Conservation (phyloP, 768 basidiomycete genomes). For the Pleurotus platypus region DNA sequence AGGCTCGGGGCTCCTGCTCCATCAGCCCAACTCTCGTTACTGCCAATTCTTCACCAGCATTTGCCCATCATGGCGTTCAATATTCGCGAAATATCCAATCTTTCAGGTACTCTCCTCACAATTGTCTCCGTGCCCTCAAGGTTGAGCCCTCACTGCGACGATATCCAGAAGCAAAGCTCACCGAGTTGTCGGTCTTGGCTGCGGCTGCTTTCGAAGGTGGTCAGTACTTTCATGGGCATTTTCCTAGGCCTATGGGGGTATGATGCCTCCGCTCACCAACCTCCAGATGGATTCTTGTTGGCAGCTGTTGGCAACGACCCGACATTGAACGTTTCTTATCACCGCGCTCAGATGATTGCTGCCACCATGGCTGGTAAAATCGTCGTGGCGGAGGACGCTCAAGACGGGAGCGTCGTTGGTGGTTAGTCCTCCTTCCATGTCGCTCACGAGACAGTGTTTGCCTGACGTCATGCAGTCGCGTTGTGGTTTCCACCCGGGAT, state of each 20-base stretch:
- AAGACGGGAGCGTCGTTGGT: not conserved
- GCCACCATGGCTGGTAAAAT: conserved; percentile 6
- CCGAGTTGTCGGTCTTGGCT: conserved; percentile 1
- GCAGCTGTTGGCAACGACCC: conserved; percentile 6
- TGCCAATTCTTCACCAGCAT: not conserved
- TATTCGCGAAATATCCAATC: conserved; percentile 5
- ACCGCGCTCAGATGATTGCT: conserved; percentile 7
- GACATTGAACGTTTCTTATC: conserved; percentile 6
- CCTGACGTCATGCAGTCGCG: not conserved
- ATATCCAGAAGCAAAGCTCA: not conserved
- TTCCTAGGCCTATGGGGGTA: conserved; percentile 1
- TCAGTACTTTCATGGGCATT: conserved; percentile 1
- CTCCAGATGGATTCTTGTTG: conserved; percentile 3
- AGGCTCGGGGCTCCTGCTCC: not conserved
- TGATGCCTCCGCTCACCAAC: not conserved
- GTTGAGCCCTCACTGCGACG: not conserved
- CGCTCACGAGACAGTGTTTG: not conserved
- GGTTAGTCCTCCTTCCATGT: not conserved
- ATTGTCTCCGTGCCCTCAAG: not conserved
- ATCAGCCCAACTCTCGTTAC: not conserved
- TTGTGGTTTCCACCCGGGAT: conserved; percentile 2
- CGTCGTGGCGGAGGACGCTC: conserved; percentile 2
- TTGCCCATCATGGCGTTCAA: not conserved
- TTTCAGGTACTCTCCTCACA: not conserved
- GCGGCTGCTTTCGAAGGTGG: conserved; percentile 8